Evolutionary conservation across 495 filamentous ascomycete genomes (phyloP).

Genomic region (Wilcoxina mikolae): DNA sequence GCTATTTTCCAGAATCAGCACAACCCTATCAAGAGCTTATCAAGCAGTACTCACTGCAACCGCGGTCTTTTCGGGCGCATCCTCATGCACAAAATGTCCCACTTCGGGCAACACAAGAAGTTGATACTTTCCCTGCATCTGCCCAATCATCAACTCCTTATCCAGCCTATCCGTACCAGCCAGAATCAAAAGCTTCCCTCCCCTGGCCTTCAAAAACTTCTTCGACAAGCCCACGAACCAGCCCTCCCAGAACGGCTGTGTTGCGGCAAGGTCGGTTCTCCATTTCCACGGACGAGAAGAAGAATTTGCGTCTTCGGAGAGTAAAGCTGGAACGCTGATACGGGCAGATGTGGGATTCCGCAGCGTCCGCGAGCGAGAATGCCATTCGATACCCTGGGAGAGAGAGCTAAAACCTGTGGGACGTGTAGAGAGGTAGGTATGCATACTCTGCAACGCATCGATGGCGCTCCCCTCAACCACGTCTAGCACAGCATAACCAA

Average conservation of each 20-base stretch:
- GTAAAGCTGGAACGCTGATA: constrained; percentile 71
- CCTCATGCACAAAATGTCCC: constrained; percentile 93
- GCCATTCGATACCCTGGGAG: constrained; percentile 79
- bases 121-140: constrained; percentile 77
- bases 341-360: constrained; percentile 66
- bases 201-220: constrained; percentile 72
- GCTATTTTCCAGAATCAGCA: constrained; percentile 30
- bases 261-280: constrained; percentile 70
- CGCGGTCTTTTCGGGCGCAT: constrained; percentile 77
- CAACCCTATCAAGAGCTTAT: constrained; percentile 13
- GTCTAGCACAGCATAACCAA: constrained; percentile 86
- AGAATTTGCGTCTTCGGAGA: constrained; percentile 32
- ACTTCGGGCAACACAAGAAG: constrained; percentile 88
- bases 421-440: constrained; percentile 72
- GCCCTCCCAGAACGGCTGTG: constrained; percentile 82
- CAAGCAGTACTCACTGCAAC: constrained; percentile 32
- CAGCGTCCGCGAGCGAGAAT: constrained; percentile 77
- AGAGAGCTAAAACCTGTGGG: constrained; percentile 62
- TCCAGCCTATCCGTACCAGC: constrained; percentile 91
- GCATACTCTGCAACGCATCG: constrained; percentile 92
- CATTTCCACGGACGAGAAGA: constrained; percentile 50
- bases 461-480: constrained; percentile 81
- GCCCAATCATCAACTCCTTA: constrained; percentile 88
- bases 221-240: constrained; percentile 82
- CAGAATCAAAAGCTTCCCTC: constrained; percentile 79